Evolutionary conservation across 305 asterid species (phyloP).

Genomic region (Petunia hybrid): DNA sequence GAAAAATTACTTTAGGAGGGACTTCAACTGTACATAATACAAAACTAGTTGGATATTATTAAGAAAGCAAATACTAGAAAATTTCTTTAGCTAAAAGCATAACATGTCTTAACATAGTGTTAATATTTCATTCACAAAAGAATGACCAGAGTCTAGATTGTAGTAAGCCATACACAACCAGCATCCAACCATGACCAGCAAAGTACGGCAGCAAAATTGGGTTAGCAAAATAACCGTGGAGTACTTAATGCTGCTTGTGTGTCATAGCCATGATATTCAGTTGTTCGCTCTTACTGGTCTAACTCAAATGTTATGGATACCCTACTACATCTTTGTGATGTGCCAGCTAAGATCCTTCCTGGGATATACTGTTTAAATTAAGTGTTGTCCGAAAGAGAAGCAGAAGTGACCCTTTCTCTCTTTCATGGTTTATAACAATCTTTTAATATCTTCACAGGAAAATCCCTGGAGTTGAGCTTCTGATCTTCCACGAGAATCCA

Average conservation of each 20-base stretch:
- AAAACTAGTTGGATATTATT: background rate
- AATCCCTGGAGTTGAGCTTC: background rate
- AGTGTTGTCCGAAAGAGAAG: background rate
- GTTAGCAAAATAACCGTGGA: background rate
- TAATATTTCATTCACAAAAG: background rate
- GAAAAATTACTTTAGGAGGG: constrained; percentile 8
- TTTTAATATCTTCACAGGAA: background rate
- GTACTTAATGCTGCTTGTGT: background rate
- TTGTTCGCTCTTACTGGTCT: background rate
- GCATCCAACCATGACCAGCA: constrained; percentile 12
- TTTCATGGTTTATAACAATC: background rate
- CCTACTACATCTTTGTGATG: background rate
- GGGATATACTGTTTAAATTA: background rate
- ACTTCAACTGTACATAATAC: background rate
- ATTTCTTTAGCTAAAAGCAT: constrained; percentile 16
- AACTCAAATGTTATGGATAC: background rate
- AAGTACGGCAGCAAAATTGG: background rate
- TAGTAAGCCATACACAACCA: constrained; percentile 13
- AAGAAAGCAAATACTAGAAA: constrained; percentile 21
- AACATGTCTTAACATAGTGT: background rate
- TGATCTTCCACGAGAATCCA: background rate
- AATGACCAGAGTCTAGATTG: background rate
- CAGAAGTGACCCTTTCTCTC: background rate
- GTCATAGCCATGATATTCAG: background rate
- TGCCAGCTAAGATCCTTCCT: background rate